Evolutionary conservation across 495 filamentous ascomycete genomes (phyloP).

Genomic region (Schizothecium vesticola): DNA sequence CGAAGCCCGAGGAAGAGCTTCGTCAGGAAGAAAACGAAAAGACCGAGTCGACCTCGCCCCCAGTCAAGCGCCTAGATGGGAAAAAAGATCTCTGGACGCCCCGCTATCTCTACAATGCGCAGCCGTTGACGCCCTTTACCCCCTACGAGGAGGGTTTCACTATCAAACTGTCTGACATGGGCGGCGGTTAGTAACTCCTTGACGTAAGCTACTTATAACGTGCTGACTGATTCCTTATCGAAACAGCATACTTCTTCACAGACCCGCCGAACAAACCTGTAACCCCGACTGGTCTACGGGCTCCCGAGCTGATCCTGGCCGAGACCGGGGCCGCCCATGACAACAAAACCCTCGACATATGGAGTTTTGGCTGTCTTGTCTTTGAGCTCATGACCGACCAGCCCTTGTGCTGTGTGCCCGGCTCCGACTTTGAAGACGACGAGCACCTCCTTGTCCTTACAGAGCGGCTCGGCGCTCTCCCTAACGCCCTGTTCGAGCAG

Average conservation of each 20-base stretch:
- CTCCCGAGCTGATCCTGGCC: not conserved
- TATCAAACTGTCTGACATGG: not conserved
- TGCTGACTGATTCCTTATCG: not conserved
- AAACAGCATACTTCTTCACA: not conserved
- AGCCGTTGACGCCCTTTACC: not conserved
- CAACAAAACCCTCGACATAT: not conserved
- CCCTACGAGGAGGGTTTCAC: not conserved
- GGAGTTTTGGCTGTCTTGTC: constrained; percentile 3
- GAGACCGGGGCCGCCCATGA: not conserved
- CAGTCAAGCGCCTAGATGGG: not conserved
- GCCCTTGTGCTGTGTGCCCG: not conserved
- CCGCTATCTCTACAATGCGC: not conserved
- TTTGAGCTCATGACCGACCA: constrained; percentile 2
- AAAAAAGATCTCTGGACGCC: not conserved
- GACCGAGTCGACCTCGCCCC: not conserved
- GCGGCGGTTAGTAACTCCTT: not conserved
- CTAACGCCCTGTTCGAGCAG: not conserved
- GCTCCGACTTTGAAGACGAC: constrained; percentile 2
- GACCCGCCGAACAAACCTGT: not conserved
- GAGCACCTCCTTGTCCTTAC: not conserved
- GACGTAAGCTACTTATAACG: not conserved
- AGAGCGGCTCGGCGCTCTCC: not conserved
- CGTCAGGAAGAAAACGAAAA: not conserved
- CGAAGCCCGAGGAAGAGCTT: not conserved
- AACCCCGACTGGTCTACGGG: not conserved